Evolutionary conservation across 768 basidiomycete species (phyloP).

Genomic region (Austroboletus eburneus): DNA sequence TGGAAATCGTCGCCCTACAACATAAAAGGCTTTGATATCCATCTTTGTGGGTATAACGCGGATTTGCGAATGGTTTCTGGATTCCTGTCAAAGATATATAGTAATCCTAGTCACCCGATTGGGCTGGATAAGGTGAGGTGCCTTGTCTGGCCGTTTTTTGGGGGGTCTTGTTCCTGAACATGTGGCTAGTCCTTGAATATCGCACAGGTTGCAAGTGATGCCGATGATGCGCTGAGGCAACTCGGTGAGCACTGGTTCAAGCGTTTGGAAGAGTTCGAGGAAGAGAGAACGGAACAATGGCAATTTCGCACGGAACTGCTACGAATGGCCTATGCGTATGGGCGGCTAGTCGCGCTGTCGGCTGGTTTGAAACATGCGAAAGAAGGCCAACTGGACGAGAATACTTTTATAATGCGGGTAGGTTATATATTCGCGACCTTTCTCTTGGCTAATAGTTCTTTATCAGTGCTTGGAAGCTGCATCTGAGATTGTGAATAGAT

Average conservation of each 20-base stretch:
- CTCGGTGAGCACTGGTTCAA: conserved; percentile 55
- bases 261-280: conserved; percentile 47
- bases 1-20: conserved; percentile 67
- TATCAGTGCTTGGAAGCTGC: conserved; percentile 64
- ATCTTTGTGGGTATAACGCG: conserved; percentile 71
- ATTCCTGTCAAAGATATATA: conserved; percentile 65
- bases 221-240: conserved; percentile 63
- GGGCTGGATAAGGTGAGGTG: conserved; percentile 64
- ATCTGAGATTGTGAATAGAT: conserved; percentile 56
- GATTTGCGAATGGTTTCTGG: conserved; percentile 61
- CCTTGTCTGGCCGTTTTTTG: neutral
- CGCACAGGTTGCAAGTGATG: conserved; percentile 56
- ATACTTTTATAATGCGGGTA: conserved; percentile 63
- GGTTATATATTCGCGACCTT: no score
- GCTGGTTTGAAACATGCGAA: conserved; percentile 78
- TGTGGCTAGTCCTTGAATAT: conserved; percentile 54
- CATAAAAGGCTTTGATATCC: conserved; percentile 73
- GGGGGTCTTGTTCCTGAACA: conserved; percentile 5
- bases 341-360: conserved; percentile 64
- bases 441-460: neutral
- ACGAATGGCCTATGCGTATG: conserved; percentile 61
- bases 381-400: conserved; percentile 50
- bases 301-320: conserved; percentile 60
- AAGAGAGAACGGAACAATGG: conserved; percentile 47
- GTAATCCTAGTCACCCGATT: conserved; percentile 67